These are phyloP conservation scores for Ophiostoma novo-ulmi DNA, from an alignment of 2,329 filamentous ascomycete species.

Conservation along the genomic window DNA sequence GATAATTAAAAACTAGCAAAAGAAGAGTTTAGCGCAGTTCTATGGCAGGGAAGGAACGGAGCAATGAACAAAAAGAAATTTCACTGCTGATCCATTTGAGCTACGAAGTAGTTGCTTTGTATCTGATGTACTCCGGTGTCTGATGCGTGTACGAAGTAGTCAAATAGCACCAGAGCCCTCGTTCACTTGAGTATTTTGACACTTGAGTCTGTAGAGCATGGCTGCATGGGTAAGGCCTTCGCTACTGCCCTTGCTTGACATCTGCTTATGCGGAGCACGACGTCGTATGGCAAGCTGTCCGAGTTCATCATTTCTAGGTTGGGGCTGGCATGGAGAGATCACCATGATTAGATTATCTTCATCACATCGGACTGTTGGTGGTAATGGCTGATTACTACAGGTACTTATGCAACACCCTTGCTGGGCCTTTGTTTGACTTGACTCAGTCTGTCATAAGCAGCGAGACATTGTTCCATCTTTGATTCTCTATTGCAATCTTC, in stretches of 20 bases:
- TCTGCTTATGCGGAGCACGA: background rate
- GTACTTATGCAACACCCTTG: background rate
- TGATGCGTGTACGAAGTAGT: background rate
- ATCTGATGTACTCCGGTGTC: background rate
- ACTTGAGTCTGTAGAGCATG: background rate
- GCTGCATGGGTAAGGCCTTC: background rate
- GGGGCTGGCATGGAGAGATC: conserved; percentile 1
- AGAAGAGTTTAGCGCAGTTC: background rate
- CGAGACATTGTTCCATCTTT: background rate
- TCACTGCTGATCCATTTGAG: conserved; percentile 1
- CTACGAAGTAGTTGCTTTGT: background rate
- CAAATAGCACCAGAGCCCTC: background rate
- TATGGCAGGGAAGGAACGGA: background rate
- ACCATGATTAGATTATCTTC: background rate
- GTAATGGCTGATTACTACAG: background rate
- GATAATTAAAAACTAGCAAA: conserved; percentile 8
- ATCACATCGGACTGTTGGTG: background rate
- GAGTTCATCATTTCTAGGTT: background rate
- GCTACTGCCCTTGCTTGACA: background rate
- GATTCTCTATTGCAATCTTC: background rate
- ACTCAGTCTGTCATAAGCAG: background rate
- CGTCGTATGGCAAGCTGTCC: background rate
- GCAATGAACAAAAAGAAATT: conserved; percentile 3
- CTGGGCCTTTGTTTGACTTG: background rate
- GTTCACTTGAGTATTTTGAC: background rate